Conservation (phyloP, 2,329 filamentous ascomycete genomes). For the Aspergillus ruber region DNA sequence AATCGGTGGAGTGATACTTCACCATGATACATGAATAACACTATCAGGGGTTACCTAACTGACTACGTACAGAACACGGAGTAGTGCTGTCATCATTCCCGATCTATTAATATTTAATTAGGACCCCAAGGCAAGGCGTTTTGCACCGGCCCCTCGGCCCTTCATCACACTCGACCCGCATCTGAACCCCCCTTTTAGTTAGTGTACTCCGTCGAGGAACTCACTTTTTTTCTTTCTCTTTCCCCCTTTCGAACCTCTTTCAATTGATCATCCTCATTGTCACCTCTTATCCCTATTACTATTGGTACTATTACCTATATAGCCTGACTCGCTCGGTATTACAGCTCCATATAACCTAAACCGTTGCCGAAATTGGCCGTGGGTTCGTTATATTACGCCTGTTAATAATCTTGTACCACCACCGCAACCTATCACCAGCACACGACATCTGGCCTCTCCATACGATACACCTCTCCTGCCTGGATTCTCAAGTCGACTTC, state of each 20-base stretch:
- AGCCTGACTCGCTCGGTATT: slow-evolving; percentile 8
- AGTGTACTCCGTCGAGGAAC: slow-evolving; percentile 7
- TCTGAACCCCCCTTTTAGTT: slow-evolving; percentile 14
- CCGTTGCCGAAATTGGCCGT: neutral
- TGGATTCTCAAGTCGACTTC: no score
- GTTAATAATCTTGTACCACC: neutral
- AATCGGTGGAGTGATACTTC: neutral
- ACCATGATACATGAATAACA: neutral
- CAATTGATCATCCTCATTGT: slow-evolving; percentile 14
- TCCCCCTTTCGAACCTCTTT: slow-evolving; percentile 16
- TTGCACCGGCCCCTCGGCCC: slow-evolving; percentile 4
- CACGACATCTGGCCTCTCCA: neutral
- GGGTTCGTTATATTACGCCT: no score
- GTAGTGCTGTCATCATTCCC: neutral
- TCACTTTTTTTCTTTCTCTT: no score
- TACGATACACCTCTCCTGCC: neutral
- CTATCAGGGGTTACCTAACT: no score
- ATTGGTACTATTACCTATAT: neutral
- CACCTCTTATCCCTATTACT: neutral
- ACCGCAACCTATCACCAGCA: neutral
- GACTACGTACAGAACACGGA: neutral
- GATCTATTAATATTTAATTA: slow-evolving; percentile 3
- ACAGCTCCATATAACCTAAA: slow-evolving; percentile 5
- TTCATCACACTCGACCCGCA: slow-evolving; percentile 15
- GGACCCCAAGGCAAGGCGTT: slow-evolving; percentile 1